Base-by-base conservation (phyloP, 2,329 filamentous ascomycete species). In the Phialophora macrospora region DNA sequence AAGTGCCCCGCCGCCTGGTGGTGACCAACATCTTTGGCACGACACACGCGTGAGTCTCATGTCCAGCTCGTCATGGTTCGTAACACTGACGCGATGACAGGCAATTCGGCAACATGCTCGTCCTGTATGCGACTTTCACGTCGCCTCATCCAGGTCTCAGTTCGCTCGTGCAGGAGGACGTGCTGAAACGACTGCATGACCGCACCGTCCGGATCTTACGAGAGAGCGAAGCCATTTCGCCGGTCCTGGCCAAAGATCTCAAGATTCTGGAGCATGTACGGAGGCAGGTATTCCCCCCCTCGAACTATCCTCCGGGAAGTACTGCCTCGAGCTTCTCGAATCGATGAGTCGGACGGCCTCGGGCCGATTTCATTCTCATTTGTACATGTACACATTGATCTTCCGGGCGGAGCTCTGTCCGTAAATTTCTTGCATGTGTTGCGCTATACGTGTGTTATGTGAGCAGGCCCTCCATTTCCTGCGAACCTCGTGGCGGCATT, bases 11-110 rank as follows among this genome's bases (percentile, higher is more conserved):
- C 67, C 86, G 92, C 32, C 87, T 91, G 8, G 89, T 97, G 59
- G 88, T 98, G 62, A 98, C 94, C n/a, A 98, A 97, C 73, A 89
- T 97, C 26, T 96, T 97, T 78, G 93, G 94, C 60, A 98, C 94
- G 20, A 90, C 93, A 68, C 94, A 97, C 83, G 93, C 94, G 91
- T 96, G 90, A 87, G 92, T 87, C 32, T 9, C 38, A 41, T 48
- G 12, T 41, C 26, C 34, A 14, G 55, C 48, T 62, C 20, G 12
- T 55, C 55, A 55, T 48, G 11, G 60, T 49, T 48, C 55, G 48
- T 58, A 46, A 20, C 20, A 64, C 74, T 77, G 69, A 79, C 66
- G 49, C 11, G 4, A 63, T 63, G 24, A 14, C 68, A 96, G 93
- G 5, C 95, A 99, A 92, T 99, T 96, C 82, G 94, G 95, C 65